Percentiles rank a stretch among this genome's conserved stretches.
These are phyloP conservation scores for Nyssa sinensis DNA, from an alignment of 148 eudicot species.

Conservation along the genomic window DNA sequence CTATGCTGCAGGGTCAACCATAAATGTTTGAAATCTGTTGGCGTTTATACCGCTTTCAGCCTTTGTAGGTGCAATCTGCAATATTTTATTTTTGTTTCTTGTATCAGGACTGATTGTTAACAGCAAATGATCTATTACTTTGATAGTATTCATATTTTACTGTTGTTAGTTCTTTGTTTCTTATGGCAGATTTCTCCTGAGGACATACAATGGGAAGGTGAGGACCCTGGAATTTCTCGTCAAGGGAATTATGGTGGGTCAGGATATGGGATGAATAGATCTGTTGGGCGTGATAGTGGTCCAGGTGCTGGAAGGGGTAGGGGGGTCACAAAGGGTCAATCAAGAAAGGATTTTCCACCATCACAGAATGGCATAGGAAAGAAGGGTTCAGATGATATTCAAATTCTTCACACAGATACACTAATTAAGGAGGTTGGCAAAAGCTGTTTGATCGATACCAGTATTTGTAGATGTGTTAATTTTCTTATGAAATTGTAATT, in stretches of 20 bases:
- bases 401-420: slow-evolving; percentile 56
- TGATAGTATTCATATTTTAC: too few relatives aligned
- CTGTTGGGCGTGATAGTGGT: slow-evolving; percentile 39
- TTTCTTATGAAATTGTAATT: background rate
- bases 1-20: too few relatives aligned
- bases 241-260: slow-evolving; percentile 46
- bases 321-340: slow-evolving; percentile 45
- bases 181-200: slow-evolving; percentile 53
- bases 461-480: background rate
- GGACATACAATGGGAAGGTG: slow-evolving; percentile 70
- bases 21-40: too few relatives aligned
- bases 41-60: too few relatives aligned
- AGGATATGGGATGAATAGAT: slow-evolving; percentile 42
- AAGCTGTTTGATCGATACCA: slow-evolving; percentile 4
- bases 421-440: slow-evolving; percentile 56
- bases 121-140: too few relatives aligned
- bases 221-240: slow-evolving; percentile 56
- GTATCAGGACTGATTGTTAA: too few relatives aligned
- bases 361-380: slow-evolving; percentile 62
- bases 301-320: slow-evolving; percentile 55
- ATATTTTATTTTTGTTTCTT: too few relatives aligned
- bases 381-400: slow-evolving; percentile 50
- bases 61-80: too few relatives aligned
- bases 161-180: background rate
- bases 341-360: slow-evolving; percentile 48